Conservation (phyloP, 2,329 filamentous ascomycete genomes). For the Mollisia scopiformis region DNA sequence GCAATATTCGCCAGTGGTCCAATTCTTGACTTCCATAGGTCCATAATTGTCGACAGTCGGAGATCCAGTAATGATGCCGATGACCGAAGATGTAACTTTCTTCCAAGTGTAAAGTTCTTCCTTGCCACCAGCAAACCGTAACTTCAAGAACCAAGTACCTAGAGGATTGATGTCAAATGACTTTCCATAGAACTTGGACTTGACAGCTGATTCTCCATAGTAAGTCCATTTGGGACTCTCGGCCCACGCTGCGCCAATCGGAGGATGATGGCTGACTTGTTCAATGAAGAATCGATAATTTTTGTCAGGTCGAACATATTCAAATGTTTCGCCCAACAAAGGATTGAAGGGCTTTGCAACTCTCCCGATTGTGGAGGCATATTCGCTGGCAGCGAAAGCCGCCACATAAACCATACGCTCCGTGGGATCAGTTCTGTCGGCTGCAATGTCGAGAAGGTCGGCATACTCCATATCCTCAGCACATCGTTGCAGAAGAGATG, state of each 20-base stretch:
- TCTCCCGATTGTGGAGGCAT: conserved; percentile 93
- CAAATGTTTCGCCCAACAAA: conserved; percentile 92
- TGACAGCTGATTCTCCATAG: conserved; percentile 93
- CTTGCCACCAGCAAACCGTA: conserved; percentile 77
- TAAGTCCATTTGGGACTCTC: conserved; percentile 96
- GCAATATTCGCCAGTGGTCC: conserved; percentile 91
- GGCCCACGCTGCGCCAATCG: conserved; percentile 89
- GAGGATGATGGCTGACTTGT: conserved; percentile 97
- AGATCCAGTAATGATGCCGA: conserved; percentile 96
- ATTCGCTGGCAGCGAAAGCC: conserved; percentile 94
- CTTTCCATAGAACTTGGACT: conserved; percentile 96
- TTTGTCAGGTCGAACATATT: conserved; percentile 94
- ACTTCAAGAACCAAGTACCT: conserved; percentile 92
- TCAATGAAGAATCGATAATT: conserved; percentile 98
- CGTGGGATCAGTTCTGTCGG: conserved; percentile 81
- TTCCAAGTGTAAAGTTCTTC: conserved; percentile 98
- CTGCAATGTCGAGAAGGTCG: conserved; percentile 86
- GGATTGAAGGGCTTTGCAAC: conserved; percentile 99
- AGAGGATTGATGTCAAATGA: conserved; percentile 97
- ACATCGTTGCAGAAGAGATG: conserved; percentile 90
- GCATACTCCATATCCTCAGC: conserved; percentile 99
- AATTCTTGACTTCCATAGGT: conserved; percentile 95
- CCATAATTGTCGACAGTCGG: conserved; percentile 98
- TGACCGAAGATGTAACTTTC: conserved; percentile 96
- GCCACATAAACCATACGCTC: conserved; percentile 94